These are phyloP conservation scores for Graphilbum fragrans DNA, from an alignment of 2,329 filamentous ascomycete species.

Conservation along the genomic window DNA sequence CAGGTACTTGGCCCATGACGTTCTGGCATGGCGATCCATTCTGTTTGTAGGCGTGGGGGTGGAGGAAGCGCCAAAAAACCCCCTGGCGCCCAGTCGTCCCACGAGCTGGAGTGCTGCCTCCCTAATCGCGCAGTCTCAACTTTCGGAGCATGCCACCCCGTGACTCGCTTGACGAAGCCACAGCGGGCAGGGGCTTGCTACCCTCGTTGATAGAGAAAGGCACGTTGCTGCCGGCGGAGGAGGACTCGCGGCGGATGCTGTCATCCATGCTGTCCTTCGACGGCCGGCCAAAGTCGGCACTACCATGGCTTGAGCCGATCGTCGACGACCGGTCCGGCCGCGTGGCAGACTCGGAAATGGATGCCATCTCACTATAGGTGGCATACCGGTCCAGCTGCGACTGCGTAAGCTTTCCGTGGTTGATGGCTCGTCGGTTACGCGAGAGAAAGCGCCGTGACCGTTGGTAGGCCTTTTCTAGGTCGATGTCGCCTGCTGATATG, in stretches of 20 bases:
- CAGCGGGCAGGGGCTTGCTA: not conserved
- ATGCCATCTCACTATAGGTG: constrained; percentile 7
- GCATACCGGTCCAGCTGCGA: constrained; percentile 7
- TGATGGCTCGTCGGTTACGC: constrained; percentile 32
- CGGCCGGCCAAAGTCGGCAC: constrained; percentile 8
- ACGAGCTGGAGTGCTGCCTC: no score
- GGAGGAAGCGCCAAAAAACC: no score
- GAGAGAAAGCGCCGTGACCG: constrained; percentile 32
- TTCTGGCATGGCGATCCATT: no score
- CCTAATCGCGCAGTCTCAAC: constrained; percentile 6
- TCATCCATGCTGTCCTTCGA: constrained; percentile 29
- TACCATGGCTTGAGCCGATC: not conserved
- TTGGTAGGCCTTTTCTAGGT: constrained; percentile 26
- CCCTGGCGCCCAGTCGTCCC: no score
- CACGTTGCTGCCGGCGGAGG: constrained; percentile 1
- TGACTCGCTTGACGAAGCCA: not conserved
- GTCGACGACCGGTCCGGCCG: constrained; percentile 4
- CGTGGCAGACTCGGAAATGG: constrained; percentile 3
- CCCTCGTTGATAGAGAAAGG: not conserved
- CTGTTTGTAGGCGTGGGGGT: no score
- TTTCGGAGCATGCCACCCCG: constrained; percentile 8
- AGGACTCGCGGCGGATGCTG: constrained; percentile 15
- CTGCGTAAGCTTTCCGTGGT: constrained; percentile 30
- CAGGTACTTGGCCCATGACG: no score
- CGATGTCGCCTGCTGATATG: constrained; percentile 42